Base-by-base conservation (phyloP, 345 rosid species). In the Firmiana major region DNA sequence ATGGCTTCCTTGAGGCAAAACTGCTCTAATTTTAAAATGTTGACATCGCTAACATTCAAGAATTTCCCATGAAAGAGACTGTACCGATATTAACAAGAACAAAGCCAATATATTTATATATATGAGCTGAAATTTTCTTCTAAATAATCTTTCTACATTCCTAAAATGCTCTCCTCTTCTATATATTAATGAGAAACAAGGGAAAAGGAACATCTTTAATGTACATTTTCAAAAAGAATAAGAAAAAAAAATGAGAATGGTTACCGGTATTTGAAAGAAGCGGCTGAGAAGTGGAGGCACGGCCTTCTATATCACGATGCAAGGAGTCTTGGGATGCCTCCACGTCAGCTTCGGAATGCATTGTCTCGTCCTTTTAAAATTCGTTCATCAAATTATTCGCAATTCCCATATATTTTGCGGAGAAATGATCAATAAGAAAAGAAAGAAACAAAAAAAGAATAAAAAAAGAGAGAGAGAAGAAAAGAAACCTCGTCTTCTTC, bases 341-440 rank as follows among this genome's bases (percentile, higher is more conserved):
- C 34, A 91, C 91, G 3, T 89, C 98, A 63, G 98, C 97, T 64
- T 93, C 97, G 4, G 95, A 94, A 87, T 90, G 98, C 97, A 90
- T n/a, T n/a, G n/a, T 89, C 74, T 94, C 94, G 71, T 31, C 34
- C 34, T 31, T 31, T 31, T 31, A 31, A 1, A 31, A 31, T 31
- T 31, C 3, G 34, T 31, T 31, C 34, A 31, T 31, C 34, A 31
- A 31, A 31, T 31, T 31, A 31, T 31, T 31, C 1, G 34, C 34
- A 31, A 31, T 31, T 94, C 97, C 45, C 36, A 15, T 17, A 54
- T 19, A 12, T 55, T 55, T 28, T 3, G 74, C 45, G 0, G n/a
- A 67, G 53, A 43, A 13, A 67, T 22, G 53, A 57, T 57, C 28
- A 31, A 31, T 1, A 3, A 31, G 34, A 31, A 31, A 31, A 31